These are phyloP conservation scores for Scortechinia acanthostroma DNA, from an alignment of 2,329 filamentous ascomycete species.

Conservation along the genomic window DNA sequence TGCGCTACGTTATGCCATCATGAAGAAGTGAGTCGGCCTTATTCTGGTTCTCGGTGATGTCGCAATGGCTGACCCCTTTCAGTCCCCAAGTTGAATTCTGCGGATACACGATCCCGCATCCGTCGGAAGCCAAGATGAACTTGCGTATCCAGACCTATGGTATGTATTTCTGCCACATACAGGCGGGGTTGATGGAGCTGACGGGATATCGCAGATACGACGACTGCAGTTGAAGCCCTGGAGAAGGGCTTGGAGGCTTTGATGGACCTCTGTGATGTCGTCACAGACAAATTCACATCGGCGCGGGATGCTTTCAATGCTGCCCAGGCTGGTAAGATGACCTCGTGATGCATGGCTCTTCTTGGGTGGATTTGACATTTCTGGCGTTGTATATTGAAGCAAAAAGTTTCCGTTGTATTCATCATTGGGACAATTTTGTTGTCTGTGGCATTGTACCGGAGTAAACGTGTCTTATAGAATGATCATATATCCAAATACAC, in stretches of 20 bases:
- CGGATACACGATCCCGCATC: constrained; percentile 72
- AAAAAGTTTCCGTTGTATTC: no score
- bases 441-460: no score
- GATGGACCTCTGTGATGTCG: constrained; percentile 65
- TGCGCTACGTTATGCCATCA: constrained; percentile 66
- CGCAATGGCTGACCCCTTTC: constrained; percentile 3
- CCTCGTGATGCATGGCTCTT: not conserved
- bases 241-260: constrained; percentile 65
- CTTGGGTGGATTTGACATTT: no score
- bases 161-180: constrained; percentile 22
- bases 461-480: not conserved
- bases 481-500: no score
- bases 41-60: not conserved
- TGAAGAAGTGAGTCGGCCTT: constrained; percentile 58
- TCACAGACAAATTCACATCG: constrained; percentile 58
- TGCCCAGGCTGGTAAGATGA: not conserved
- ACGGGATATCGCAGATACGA: constrained; percentile 35
- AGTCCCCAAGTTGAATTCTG: constrained; percentile 72
- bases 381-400: no score
- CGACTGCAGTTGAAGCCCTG: constrained; percentile 59
- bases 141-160: constrained; percentile 70
- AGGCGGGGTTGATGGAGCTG: not conserved
- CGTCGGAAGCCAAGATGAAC: constrained; percentile 69
- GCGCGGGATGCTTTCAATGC: constrained; percentile 42
- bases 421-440: no score